Percentiles rank a stretch among this genome's conserved stretches.
Conservation (phyloP, 2,329 filamentous ascomycete species). For the Aureobasidium sp. region DNA sequence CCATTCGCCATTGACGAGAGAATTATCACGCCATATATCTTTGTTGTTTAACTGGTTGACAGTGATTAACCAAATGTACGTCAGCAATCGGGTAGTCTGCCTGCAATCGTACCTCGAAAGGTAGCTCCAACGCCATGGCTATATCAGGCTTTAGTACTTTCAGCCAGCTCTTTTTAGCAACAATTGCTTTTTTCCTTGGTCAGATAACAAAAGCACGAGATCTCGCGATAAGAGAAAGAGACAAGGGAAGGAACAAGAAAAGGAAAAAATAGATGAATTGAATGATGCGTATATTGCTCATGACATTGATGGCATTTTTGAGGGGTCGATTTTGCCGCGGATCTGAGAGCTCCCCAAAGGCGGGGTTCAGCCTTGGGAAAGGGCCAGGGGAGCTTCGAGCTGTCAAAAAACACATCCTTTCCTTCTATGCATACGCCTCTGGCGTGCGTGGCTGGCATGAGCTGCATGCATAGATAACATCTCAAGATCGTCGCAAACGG, state of each 20-base stretch:
- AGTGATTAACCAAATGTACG: not conserved
- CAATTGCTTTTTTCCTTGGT: not conserved
- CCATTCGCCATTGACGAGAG: slow-evolving; percentile 48
- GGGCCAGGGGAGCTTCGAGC: not conserved
- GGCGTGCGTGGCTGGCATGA: not conserved
- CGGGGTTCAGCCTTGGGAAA: not conserved
- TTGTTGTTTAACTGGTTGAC: slow-evolving; percentile 41
- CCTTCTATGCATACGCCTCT: not conserved
- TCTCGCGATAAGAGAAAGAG: not conserved
- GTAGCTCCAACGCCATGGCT: slow-evolving; percentile 27
- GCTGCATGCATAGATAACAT: not conserved
- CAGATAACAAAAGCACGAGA: not conserved
- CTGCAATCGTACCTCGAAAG: slow-evolving; percentile 33
- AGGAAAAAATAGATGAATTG: not conserved
- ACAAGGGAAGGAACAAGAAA: not conserved
- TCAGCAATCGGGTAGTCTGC: not conserved
- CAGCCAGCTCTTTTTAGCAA: not conserved
- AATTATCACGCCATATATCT: slow-evolving; percentile 45
- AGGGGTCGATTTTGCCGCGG: not conserved
- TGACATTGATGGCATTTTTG: not conserved
- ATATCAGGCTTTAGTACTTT: not conserved
- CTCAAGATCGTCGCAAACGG: not conserved
- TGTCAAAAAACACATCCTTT: not conserved
- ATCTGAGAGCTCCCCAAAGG: not conserved
- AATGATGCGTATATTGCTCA: not conserved